phyloP scores from a whole-genome alignment of 306 rosid genomes.

The Prunus salicina region DNA sequence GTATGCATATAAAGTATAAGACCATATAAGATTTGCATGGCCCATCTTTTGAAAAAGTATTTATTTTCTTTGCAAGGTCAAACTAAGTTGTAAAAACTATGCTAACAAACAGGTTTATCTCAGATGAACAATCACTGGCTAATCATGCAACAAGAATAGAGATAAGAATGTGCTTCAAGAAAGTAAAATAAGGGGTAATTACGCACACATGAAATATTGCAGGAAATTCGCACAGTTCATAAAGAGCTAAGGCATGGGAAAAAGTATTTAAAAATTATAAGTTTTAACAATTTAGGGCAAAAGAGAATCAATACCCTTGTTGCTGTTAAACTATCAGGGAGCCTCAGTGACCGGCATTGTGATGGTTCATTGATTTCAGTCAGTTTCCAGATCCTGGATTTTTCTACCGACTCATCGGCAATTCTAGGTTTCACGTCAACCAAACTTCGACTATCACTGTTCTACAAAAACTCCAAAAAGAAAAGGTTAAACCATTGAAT shows the following conservation, averaged over 20 bases:
- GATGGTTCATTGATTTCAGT: slow-evolving; percentile 78
- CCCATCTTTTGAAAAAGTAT: background rate
- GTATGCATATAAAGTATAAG: background rate
- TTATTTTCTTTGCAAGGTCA: background rate
- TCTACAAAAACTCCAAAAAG: slow-evolving; percentile 44
- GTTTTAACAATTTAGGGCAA: background rate
- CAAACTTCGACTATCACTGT: slow-evolving; percentile 74
- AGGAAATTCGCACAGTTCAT: background rate
- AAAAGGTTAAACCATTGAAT: slow-evolving; percentile 16
- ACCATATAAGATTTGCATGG: background rate
- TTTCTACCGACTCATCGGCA: slow-evolving; percentile 72
- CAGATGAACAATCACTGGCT: background rate
- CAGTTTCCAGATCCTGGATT: slow-evolving; percentile 88
- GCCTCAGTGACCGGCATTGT: slow-evolving; percentile 87
- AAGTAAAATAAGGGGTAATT: too few species aligned
- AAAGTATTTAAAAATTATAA: background rate
- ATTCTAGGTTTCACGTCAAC: slow-evolving; percentile 90
- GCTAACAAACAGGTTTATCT: background rate
- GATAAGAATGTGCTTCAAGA: background rate
- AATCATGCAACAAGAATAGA: background rate
- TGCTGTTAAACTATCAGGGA: slow-evolving; percentile 74
- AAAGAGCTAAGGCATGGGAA: background rate
- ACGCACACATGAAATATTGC: too few species aligned
- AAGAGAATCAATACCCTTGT: slow-evolving; percentile 58
- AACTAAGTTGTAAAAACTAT: background rate